Percentiles rank a stretch among this genome's conserved stretches.
phyloP scores from a whole-genome alignment of 1,284 basidiomycete genomes.

The Athelia sp. region DNA sequence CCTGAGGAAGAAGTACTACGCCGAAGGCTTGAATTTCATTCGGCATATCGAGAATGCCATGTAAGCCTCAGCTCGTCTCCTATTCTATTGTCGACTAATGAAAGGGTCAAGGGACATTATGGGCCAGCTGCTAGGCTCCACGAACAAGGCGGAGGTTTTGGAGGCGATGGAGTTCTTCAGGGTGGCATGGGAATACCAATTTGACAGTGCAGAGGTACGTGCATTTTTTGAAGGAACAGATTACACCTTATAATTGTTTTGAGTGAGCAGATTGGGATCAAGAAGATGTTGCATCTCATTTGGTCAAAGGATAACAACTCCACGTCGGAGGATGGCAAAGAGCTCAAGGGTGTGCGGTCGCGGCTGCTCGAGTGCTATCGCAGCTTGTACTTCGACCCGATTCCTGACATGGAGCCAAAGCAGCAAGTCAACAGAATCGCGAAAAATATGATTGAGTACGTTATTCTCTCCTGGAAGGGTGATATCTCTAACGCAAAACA shows the following conservation, averaged over 20 bases:
- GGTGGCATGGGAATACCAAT: conserved; percentile 78
- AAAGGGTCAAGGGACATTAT: conserved; percentile 61
- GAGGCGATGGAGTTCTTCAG: conserved; percentile 97
- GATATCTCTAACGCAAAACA: conserved; percentile 25
- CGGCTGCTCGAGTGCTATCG: conserved; percentile 90
- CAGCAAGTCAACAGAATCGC: conserved; percentile 91
- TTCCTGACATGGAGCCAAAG: conserved; percentile 69
- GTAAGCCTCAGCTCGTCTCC: no score
- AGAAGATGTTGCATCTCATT: conserved; percentile 96
- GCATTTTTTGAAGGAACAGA: background rate
- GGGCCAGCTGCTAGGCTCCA: conserved; percentile 81
- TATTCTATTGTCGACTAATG: no score
- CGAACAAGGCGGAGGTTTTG: conserved; percentile 89
- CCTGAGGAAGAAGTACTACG: conserved; percentile 85
- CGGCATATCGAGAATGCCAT: conserved; percentile 76
- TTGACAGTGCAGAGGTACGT: conserved; percentile 70
- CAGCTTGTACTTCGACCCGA: conserved; percentile 83
- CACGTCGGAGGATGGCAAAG: conserved; percentile 81
- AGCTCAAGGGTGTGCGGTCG: conserved; percentile 85
- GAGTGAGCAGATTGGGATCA: conserved; percentile 71
- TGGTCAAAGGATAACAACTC: conserved; percentile 94
- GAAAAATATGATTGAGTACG: conserved; percentile 97
- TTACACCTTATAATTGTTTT: background rate
- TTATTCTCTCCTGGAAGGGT: conserved; percentile 13
- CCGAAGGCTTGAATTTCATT: conserved; percentile 87